Evolutionary conservation across 208 protist species (phyloP), one percentile per base, ranked within the genome.

Genomic region (Trypanosoma grayi): DNA sequence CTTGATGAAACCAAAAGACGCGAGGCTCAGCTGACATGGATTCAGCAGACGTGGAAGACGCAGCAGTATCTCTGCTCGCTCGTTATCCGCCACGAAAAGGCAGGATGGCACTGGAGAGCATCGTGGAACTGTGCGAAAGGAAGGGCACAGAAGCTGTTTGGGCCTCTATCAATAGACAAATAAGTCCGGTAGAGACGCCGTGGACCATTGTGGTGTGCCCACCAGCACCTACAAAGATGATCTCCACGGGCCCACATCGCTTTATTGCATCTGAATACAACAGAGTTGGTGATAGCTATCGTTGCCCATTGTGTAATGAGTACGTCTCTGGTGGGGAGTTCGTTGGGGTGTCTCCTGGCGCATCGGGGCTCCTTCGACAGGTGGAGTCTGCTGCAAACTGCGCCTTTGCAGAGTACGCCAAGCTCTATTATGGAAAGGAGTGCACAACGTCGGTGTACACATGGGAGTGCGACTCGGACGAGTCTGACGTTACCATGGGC

Each of bases 241-340:
- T 39, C 0, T 41, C 31, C 14, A 1, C 30, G 40, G 18, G 0
- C 13, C 43, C 39, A 8, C 56, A 63, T 44, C 13, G 37, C 24
- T 63, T 63, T 54, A 61, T 61, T 20, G 41, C 39, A 41, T 61
- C 25, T 13, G 56, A 61, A 31, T 61, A 61, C 20, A 61, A 61
- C 30, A 48, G 56, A 40, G 24, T 61, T 22, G 56, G 30, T 24
- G 36, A 53, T 22, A 25, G 31, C 20, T 63, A 43, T 53, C 44
- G 57, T n/a, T 52, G 45, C n/a, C 45, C 57, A 34, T 6, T 63
- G n/a, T 63, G 57, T 43, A 54, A 63, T 24, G 22, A 53, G n/a
- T 63, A 63, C 22, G 57, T 63, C 18, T 54, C 3, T 27, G 31
- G 34, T 20, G 44, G 25, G 30, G 20, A 45, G 14, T 53, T 51